Percentiles rank a stretch among this genome's conserved stretches.
Conservation (phyloP, 2,329 filamentous ascomycete species). For the Fusarium chlamydosporum region DNA sequence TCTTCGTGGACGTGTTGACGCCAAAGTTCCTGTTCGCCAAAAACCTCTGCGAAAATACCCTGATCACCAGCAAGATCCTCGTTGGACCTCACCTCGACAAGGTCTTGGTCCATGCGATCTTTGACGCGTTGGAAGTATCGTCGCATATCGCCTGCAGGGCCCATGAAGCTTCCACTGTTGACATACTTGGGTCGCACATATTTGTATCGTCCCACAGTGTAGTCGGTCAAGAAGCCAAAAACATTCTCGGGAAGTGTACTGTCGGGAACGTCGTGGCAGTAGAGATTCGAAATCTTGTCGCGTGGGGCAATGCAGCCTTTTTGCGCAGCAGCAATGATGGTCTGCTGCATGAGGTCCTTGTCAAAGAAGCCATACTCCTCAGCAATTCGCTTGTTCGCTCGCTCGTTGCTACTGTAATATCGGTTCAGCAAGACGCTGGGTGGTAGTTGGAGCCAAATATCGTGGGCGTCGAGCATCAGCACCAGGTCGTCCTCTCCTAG, state of each 20-base stretch:
- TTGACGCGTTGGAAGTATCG: slow-evolving; percentile 48
- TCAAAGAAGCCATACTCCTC: slow-evolving; percentile 42
- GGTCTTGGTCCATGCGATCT: slow-evolving; percentile 47
- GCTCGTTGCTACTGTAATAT: slow-evolving; percentile 45
- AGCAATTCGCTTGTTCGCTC: slow-evolving; percentile 41
- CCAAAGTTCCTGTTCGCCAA: slow-evolving; percentile 51
- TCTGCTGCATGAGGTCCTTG: slow-evolving; percentile 42
- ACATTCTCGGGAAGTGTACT: slow-evolving; percentile 45
- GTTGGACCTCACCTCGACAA: slow-evolving; percentile 27
- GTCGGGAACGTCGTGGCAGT: slow-evolving; percentile 46
- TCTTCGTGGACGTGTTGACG: slow-evolving; percentile 34
- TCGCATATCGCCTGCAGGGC: slow-evolving; percentile 49
- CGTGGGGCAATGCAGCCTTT: slow-evolving; percentile 47
- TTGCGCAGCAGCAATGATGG: slow-evolving; percentile 47
- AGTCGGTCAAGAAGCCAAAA: slow-evolving; percentile 47
- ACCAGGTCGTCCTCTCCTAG: slow-evolving; percentile 50
- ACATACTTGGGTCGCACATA: slow-evolving; percentile 51
- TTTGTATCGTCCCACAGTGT: slow-evolving; percentile 32
- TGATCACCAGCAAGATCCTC: slow-evolving; percentile 51
- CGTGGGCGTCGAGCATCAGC: slow-evolving; percentile 53
- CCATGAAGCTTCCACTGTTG: slow-evolving; percentile 53
- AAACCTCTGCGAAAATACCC: slow-evolving; percentile 53
- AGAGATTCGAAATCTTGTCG: slow-evolving; percentile 46
- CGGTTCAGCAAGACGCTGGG: slow-evolving; percentile 51
- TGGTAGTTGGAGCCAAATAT: slow-evolving; percentile 53